Percentiles rank a stretch among this genome's conserved stretches.
phyloP scores from a whole-genome alignment of 164 flowering plant genomes.

The Platanus orientalis region DNA sequence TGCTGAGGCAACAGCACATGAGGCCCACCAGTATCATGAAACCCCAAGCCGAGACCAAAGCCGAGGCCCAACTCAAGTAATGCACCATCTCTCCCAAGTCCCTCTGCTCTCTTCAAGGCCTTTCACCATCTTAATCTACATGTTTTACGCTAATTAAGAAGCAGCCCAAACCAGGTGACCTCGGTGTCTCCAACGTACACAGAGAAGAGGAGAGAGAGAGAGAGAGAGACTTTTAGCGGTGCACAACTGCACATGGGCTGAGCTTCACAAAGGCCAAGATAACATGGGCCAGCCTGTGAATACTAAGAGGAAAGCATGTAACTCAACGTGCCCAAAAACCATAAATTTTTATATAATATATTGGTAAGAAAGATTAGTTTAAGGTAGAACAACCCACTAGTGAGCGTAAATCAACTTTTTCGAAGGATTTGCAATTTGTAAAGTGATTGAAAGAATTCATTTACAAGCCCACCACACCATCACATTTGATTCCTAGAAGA shows the following conservation, averaged over 20 bases:
- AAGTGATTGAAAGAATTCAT: too few species aligned
- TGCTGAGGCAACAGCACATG: conserved; percentile 31
- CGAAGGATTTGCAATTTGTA: too few species aligned
- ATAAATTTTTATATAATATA: too few species aligned
- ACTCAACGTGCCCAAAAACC: too few species aligned
- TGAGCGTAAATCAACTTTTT: too few species aligned
- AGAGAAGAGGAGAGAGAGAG: neutral
- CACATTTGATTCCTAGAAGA: too few species aligned
- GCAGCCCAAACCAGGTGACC: neutral
- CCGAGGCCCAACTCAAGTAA: conserved; percentile 25
- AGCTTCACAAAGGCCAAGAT: neutral
- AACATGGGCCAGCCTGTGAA: neutral
- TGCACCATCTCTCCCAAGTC: neutral
- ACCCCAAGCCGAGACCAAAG: conserved; percentile 31
- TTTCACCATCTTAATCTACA: neutral
- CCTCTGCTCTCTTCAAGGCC: neutral
- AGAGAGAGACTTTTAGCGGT: neutral
- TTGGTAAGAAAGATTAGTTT: too few species aligned
- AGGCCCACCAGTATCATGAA: conserved; percentile 35
- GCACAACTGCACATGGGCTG: neutral
- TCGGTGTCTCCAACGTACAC: too few species aligned
- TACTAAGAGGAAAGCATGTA: neutral
- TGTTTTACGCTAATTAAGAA: too few species aligned
- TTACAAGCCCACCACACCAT: too few species aligned
- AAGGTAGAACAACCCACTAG: too few species aligned